A percentile compares a stretch with the other conserved stretches of the same genome.
These are phyloP conservation scores for Blastocystis sp. DNA, from an alignment of 352 stramenopile species.

Conservation along the genomic window DNA sequence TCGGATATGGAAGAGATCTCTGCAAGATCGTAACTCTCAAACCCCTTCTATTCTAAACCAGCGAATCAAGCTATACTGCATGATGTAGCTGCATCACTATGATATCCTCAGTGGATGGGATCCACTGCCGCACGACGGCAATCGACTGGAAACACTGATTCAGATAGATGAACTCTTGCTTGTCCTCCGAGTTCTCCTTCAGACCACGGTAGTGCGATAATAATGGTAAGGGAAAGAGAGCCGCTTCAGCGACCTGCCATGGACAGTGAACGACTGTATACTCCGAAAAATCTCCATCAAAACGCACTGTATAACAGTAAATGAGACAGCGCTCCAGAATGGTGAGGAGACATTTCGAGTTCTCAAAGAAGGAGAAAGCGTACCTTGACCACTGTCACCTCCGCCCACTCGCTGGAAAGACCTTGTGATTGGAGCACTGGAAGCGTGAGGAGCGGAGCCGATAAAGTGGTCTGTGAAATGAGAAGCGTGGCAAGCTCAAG, in stretches of 20 bases:
- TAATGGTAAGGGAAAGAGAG: background rate
- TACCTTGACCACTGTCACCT: background rate
- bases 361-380: background rate
- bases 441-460: background rate
- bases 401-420: background rate
- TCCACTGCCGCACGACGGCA: background rate
- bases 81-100: background rate
- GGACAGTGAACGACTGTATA: background rate
- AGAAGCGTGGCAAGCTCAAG: background rate
- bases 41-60: conserved; percentile 7
- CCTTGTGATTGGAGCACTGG: background rate
- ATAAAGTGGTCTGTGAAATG: too few relatives aligned
- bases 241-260: background rate
- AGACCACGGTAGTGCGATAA: conserved; percentile 21
- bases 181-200: background rate
- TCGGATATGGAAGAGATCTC: background rate
- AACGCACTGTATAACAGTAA: background rate
- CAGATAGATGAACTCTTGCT: background rate
- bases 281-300: background rate
- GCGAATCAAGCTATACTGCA: background rate
- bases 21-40: background rate
- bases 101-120: background rate
- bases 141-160: conserved; percentile 27
- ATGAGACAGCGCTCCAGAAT: conserved; percentile 15
- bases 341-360: background rate